These are phyloP conservation scores for Debaryomyces psychrophilus DNA, from an alignment of 1,139 yeast genomes.

Conservation along the genomic window DNA sequence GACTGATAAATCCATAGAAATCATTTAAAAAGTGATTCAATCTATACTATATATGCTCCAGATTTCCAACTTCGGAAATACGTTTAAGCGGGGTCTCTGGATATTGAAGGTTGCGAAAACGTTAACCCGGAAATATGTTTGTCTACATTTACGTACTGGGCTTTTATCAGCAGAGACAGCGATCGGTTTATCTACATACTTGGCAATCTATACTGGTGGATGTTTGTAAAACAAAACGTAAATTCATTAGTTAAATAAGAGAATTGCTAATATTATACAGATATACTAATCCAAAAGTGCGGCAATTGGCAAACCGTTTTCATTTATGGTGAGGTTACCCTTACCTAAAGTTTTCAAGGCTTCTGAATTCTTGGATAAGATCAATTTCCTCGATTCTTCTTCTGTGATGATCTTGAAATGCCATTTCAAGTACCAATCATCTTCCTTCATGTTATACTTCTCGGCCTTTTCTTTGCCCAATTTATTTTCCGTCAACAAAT, in stretches of 20 bases:
- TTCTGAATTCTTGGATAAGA: slow-evolving; percentile 18
- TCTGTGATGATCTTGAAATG: slow-evolving; percentile 27
- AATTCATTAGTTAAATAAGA: background rate
- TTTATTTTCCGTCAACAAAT: slow-evolving; percentile 10
- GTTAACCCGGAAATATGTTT: slow-evolving; percentile 1
- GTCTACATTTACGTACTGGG: background rate
- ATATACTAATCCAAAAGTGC: slow-evolving; percentile 7
- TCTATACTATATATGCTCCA: background rate
- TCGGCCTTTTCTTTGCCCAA: slow-evolving; percentile 24
- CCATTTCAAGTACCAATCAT: slow-evolving; percentile 30
- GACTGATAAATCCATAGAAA: background rate
- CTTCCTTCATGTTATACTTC: slow-evolving; percentile 22
- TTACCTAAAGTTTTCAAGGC: slow-evolving; percentile 19
- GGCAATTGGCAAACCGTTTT: slow-evolving; percentile 23
- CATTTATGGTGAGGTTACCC: slow-evolving; percentile 17
- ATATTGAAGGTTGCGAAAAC: slow-evolving; percentile 4
- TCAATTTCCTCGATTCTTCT: slow-evolving; percentile 21
- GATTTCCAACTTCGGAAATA: background rate
- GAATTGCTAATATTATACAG: background rate
- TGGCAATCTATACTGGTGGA: background rate
- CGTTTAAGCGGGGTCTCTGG: slow-evolving; percentile 3
- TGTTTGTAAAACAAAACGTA: background rate
- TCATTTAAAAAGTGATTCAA: background rate
- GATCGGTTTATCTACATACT: background rate
- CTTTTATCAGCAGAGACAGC: background rate